phyloP scores from a whole-genome alignment of 768 basidiomycete genomes.

The Chalciporus sphaerocephalus region DNA sequence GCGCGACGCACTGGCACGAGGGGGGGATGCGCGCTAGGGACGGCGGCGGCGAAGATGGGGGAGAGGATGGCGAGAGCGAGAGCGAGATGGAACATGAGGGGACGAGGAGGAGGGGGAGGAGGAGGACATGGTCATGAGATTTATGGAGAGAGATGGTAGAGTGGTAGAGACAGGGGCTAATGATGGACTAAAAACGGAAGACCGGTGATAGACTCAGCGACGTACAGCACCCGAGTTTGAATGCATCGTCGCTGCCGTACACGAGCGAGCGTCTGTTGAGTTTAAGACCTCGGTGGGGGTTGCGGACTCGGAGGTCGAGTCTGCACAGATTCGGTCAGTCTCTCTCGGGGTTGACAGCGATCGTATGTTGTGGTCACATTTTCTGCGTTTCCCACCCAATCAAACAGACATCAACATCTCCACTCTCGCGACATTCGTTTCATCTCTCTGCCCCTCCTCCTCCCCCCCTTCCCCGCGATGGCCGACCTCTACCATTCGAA shows the following conservation, averaged over 20 bases:
- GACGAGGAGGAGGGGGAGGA: neutral
- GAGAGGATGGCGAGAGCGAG: slow-evolving; percentile 1
- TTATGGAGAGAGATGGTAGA: too few species aligned
- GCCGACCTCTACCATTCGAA: slow-evolving; percentile 11
- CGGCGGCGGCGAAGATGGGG: slow-evolving; percentile 3
- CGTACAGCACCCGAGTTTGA: neutral
- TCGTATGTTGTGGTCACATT: neutral
- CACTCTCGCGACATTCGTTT: neutral
- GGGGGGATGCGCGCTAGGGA: neutral
- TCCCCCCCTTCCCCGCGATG: neutral
- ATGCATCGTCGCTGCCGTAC: neutral
- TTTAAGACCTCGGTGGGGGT: neutral
- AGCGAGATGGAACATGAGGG: neutral
- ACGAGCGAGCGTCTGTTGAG: neutral
- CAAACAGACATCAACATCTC: slow-evolving; percentile 20
- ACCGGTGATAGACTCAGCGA: neutral
- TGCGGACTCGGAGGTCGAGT: neutral
- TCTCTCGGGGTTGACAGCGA: slow-evolving; percentile 4
- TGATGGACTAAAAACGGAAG: neutral
- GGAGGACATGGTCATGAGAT: neutral
- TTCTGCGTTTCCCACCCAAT: slow-evolving; percentile 12
- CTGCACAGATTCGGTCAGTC: too few species aligned
- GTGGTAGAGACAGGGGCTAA: neutral
- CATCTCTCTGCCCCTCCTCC: neutral
- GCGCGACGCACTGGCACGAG: neutral